Evolutionary conservation across 1,139 yeast species (phyloP).

Genomic region (Candida tunisiensis): DNA sequence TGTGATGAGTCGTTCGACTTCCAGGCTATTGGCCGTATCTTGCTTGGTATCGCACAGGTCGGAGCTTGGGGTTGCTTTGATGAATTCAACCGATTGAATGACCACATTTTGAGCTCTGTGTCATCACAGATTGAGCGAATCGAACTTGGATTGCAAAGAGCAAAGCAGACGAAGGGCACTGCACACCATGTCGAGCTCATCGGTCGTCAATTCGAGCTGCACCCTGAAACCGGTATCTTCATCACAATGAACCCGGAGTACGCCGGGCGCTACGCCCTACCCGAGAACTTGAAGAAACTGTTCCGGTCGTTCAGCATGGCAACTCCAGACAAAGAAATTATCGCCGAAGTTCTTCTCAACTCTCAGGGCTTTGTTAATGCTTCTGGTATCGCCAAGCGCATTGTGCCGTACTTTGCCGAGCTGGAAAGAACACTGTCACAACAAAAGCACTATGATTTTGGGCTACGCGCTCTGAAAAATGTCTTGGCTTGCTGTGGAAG

Average conservation of each 20-base stretch:
- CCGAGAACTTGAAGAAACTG: conserved; percentile 70
- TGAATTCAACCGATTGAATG: conserved; percentile 75
- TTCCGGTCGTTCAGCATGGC: conserved; percentile 67
- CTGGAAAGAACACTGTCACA: conserved; percentile 23
- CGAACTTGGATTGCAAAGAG: conserved; percentile 31
- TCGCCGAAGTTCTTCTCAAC: conserved; percentile 54
- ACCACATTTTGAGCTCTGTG: conserved; percentile 62
- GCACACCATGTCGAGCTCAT: conserved; percentile 23
- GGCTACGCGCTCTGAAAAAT: conserved; percentile 62
- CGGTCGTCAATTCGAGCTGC: conserved; percentile 28
- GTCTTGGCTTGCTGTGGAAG: conserved; percentile 45
- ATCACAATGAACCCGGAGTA: conserved; percentile 90
- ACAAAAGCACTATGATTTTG: conserved; percentile 82
- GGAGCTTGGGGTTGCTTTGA: conserved; percentile 98
- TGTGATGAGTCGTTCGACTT: conserved; percentile 87
- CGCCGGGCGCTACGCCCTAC: conserved; percentile 65
- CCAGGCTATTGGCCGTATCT: conserved; percentile 60
- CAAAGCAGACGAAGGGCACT: conserved; percentile 5
- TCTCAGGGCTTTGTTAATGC: conserved; percentile 57
- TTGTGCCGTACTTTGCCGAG: conserved; percentile 38
- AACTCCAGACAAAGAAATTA: conserved; percentile 50
- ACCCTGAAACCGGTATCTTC: conserved; percentile 45
- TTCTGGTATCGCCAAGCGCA: conserved; percentile 24
- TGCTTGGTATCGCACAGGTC: conserved; percentile 68
- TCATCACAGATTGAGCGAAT: conserved; percentile 69